Conservation (phyloP, 306 rosid genomes). For the Ochetophila trinervis region DNA sequence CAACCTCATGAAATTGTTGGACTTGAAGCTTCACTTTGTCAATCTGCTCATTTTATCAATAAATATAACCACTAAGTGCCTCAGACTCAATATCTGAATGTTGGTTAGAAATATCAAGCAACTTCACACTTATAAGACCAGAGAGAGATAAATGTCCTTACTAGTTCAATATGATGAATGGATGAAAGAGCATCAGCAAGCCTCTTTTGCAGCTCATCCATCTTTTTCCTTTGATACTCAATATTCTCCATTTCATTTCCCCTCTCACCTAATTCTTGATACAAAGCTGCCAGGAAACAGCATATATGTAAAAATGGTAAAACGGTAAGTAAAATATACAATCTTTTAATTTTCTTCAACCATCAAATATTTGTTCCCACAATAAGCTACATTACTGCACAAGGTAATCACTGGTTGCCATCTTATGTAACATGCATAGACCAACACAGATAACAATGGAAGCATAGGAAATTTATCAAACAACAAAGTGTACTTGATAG, state of each 20-base stretch:
- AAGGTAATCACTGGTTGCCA: neutral
- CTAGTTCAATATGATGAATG: slow-evolving; percentile 81
- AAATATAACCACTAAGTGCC: slow-evolving; percentile 14
- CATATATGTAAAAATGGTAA: neutral
- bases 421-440: neutral
- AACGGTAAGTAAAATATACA: neutral
- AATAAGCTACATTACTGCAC: neutral
- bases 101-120: slow-evolving; percentile 13
- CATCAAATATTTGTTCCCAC: neutral
- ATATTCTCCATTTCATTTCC: slow-evolving; percentile 91
- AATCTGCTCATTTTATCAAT: slow-evolving; percentile 45
- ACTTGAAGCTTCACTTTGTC: slow-evolving; percentile 56
- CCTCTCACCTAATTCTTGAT: slow-evolving; percentile 81
- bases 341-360: neutral
- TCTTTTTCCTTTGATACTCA: slow-evolving; percentile 66
- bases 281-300: slow-evolving; percentile 53
- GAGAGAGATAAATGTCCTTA: slow-evolving; percentile 36
- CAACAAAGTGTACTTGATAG: neutral
- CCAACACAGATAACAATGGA: neutral
- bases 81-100: neutral
- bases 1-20: slow-evolving; percentile 46
- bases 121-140: neutral
- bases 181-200: slow-evolving; percentile 77
- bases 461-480: slow-evolving; percentile 3
- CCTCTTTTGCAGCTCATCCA: slow-evolving; percentile 67